Base-by-base conservation (phyloP, 129 eudicot species). In the Ambrosia artemisiifolia region DNA sequence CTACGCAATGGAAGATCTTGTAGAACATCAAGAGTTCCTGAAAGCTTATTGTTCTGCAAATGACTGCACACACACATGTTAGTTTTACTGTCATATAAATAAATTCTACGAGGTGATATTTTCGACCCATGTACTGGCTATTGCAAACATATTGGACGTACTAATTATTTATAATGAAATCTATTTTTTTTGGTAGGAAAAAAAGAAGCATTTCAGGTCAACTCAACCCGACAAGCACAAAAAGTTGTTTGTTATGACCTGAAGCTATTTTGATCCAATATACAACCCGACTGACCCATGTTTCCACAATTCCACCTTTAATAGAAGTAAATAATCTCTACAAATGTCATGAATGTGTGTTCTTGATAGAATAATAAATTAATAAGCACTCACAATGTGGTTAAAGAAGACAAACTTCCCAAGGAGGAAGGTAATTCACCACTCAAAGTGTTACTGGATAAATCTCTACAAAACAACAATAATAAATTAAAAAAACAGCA, bases 31-130 rank as follows among this genome's bases (percentile, higher is more conserved):
- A 94, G 88, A 42, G 92, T 84, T 73, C 98, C 98, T 11, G 97
- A 87, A 48, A 94, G 93, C 80, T 90, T 85, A 84, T 94, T 94
- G 78, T 88, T 79, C 93, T 94, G 98, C 92, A 94, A 73, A 87
- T 86, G 96, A 61, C 98, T 94, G 98, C 68, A 68, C 62, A 83
- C 13, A 32, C 71, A 72, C 71, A 78, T 65, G 66, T 78, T 51
- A 85, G 82, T 53, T 66, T 62, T 54, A 61, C 43, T 24, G 1
- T 75, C 33, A 17, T 11, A 65, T 14, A 47, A 35, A 38, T 19
- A 70, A 48, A 48, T 19, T 1, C 43, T 20, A 8, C 4, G 19
- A 13, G 46, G 38, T 53, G 42, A 24, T 42, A 67, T 20, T 48
- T 30, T 67, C 44, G 4, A 32, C 44, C 60, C 60, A 13, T 46